Evolutionary conservation across 495 filamentous ascomycete species (phyloP).

Genomic region (Thozetella sp.): DNA sequence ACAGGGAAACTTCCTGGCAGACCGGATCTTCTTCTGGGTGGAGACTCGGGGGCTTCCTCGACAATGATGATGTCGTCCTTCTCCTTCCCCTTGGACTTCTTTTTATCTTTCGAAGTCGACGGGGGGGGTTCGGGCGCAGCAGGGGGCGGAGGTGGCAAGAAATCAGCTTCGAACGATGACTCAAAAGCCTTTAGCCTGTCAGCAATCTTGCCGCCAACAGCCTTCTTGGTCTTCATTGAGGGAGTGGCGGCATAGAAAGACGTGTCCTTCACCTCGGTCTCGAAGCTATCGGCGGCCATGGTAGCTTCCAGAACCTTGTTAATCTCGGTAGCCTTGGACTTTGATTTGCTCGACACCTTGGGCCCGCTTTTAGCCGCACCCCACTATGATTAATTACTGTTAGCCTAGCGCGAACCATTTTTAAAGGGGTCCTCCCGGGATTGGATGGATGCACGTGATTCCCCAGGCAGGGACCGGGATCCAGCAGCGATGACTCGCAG

Average conservation of each 20-base stretch:
- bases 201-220: slow-evolving; percentile 49
- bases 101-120: slow-evolving; percentile 36
- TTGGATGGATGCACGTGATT: slow-evolving; percentile 7
- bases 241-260: slow-evolving; percentile 28
- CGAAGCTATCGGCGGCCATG: slow-evolving; percentile 12
- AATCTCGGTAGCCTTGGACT: slow-evolving; percentile 24
- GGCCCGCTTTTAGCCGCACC: slow-evolving; percentile 37
- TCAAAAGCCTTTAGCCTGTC: slow-evolving; percentile 56
- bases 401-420: slow-evolving; percentile 1
- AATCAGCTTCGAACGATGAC: slow-evolving; percentile 30
- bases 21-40: slow-evolving; percentile 43
- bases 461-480: background rate
- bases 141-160: slow-evolving; percentile 32
- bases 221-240: slow-evolving; percentile 39
- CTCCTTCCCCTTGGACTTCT: slow-evolving; percentile 29
- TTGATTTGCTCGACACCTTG: slow-evolving; percentile 20
- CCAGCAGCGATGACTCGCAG: background rate
- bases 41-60: slow-evolving; percentile 32
- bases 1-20: slow-evolving; percentile 51
- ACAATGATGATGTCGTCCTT: slow-evolving; percentile 47
- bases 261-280: slow-evolving; percentile 26
- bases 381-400: slow-evolving; percentile 23
- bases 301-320: slow-evolving; percentile 35
- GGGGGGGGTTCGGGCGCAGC: slow-evolving; percentile 29
- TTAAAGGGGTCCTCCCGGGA: too few species aligned